These are phyloP conservation scores for Solanum pimpinellifolium DNA, from an alignment of 257 asterid species.

Conservation along the genomic window DNA sequence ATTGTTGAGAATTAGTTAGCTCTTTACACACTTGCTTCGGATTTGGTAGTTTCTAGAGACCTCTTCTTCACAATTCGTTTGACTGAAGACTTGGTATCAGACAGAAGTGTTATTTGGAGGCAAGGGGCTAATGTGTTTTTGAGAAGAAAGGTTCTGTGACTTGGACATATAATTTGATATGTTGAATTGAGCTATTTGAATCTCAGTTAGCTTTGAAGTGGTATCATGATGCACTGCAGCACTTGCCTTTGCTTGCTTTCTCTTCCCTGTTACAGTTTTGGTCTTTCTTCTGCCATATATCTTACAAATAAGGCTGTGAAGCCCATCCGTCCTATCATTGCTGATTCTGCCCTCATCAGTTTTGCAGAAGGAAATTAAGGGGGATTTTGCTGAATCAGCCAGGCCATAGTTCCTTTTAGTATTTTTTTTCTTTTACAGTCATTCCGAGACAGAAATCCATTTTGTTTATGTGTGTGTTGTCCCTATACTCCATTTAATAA, in stretches of 20 bases:
- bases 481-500: slow-evolving; percentile 14
- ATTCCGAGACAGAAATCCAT: slow-evolving; percentile 8
- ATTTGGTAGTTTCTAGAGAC: background rate
- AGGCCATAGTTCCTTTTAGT: slow-evolving; percentile 19
- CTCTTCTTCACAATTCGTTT: slow-evolving; percentile 15
- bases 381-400: slow-evolving; percentile 50
- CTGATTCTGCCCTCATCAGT: slow-evolving; percentile 16
- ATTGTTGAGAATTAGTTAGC: background rate
- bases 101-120: slow-evolving; percentile 8
- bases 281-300: slow-evolving; percentile 18
- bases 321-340: slow-evolving; percentile 22
- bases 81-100: slow-evolving; percentile 22
- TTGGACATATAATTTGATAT: slow-evolving; percentile 12
- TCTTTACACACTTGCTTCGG: background rate
- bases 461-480: background rate
- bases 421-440: slow-evolving; percentile 18
- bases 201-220: slow-evolving; percentile 8
- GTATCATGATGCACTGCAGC: slow-evolving; percentile 36
- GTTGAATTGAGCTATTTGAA: slow-evolving; percentile 8
- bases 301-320: slow-evolving; percentile 49
- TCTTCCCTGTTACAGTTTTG: slow-evolving; percentile 13
- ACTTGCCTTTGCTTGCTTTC: slow-evolving; percentile 7
- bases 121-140: background rate
- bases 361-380: slow-evolving; percentile 34
- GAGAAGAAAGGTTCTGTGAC: slow-evolving; percentile 17